phyloP scores from a whole-genome alignment of 1,284 basidiomycete species.

The Mycena citricolor region DNA sequence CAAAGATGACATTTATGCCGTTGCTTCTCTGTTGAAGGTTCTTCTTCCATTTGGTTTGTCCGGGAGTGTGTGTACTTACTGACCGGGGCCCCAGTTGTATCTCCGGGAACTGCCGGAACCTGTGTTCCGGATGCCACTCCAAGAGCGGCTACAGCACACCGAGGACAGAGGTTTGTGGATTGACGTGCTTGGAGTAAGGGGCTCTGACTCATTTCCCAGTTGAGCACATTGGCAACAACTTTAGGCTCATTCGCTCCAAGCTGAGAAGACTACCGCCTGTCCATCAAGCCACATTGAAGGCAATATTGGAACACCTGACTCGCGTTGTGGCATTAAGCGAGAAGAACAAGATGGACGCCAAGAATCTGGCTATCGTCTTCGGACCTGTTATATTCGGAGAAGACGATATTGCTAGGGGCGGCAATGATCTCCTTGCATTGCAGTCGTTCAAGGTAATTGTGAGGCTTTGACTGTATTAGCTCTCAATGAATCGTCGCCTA shows the following conservation, averaged over 20 bases:
- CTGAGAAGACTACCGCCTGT: constrained; percentile 83
- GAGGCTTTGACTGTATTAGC: neutral
- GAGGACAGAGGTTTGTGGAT: constrained; percentile 68
- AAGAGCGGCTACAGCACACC: constrained; percentile 83
- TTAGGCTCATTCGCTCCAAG: constrained; percentile 74
- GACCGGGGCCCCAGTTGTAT: constrained; percentile 56
- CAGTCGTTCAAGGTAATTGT: constrained; percentile 65
- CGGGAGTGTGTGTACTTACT: constrained; percentile 1
- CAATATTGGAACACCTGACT: constrained; percentile 86
- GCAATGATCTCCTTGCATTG: constrained; percentile 65
- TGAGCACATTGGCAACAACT: constrained; percentile 70
- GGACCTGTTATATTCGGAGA: constrained; percentile 86
- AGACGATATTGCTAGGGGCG: constrained; percentile 77
- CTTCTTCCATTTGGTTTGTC: neutral
- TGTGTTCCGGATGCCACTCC: constrained; percentile 82
- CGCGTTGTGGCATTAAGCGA: constrained; percentile 65
- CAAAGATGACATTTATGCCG: constrained; percentile 84
- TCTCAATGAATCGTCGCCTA: constrained; percentile 31
- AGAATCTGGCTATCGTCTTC: constrained; percentile 87
- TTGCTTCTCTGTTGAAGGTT: constrained; percentile 92
- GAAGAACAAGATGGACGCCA: constrained; percentile 93
- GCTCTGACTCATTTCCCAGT: constrained; percentile 38
- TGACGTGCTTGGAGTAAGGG: constrained; percentile 4
- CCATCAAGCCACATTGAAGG: constrained; percentile 87
- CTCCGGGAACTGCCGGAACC: constrained; percentile 92